Percentiles rank a stretch among this genome's conserved stretches.
Conservation (phyloP, 164 flowering plant genomes). For the grape (Vitis vinifera) region DNA sequence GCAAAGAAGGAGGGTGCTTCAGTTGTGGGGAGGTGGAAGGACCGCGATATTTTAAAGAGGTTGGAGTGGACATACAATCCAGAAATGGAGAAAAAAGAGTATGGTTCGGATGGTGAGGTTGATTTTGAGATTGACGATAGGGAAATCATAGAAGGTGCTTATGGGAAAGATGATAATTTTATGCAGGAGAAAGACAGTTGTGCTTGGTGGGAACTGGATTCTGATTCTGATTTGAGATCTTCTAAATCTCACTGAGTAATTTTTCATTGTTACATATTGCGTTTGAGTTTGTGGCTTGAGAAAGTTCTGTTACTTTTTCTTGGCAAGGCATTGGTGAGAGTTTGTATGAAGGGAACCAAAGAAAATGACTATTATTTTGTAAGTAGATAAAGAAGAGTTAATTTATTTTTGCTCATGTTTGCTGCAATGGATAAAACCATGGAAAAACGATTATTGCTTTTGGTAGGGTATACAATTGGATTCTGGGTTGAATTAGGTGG, state of each 20-base stretch:
- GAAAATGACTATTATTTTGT: background rate
- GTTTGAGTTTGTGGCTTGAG: background rate
- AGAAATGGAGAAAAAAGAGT: constrained; percentile 26
- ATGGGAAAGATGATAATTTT: constrained; percentile 25
- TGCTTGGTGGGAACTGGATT: constrained; percentile 74
- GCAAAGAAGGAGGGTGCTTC: constrained; percentile 71
- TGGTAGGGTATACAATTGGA: background rate
- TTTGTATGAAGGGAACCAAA: background rate
- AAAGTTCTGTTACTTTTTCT: background rate
- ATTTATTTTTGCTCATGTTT: background rate
- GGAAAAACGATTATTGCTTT: background rate
- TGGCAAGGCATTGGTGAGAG: background rate
- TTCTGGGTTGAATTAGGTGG: background rate
- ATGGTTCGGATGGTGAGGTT: constrained; percentile 21
- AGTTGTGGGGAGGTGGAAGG: constrained; percentile 77
- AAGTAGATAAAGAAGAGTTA: background rate
- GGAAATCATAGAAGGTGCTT: constrained; percentile 20
- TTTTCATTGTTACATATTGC: background rate
- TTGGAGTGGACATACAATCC: constrained; percentile 85
- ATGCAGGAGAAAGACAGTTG: constrained; percentile 20
- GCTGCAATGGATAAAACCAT: background rate
- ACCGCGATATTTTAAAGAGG: constrained; percentile 63
- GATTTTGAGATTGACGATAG: constrained; percentile 28
- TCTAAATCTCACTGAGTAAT: background rate
- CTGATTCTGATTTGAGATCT: constrained; percentile 33